phyloP scores from a whole-genome alignment of 306 rosid species.

The Hippophae tibetana region DNA sequence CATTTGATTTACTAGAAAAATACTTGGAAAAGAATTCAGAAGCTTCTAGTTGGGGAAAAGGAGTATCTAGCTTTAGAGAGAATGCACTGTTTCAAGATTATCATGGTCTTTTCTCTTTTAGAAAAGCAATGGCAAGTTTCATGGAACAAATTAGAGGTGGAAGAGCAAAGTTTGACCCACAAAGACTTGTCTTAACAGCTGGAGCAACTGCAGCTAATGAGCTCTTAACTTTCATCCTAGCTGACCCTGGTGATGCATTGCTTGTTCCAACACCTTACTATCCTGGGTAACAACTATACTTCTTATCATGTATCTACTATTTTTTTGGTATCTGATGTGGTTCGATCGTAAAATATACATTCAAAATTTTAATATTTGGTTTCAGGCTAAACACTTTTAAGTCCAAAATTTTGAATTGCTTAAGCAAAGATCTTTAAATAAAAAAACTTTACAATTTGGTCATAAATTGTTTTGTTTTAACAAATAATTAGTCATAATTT shows the following conservation, averaged over 20 bases:
- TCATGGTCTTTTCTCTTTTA: slow-evolving; percentile 67
- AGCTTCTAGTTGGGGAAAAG: slow-evolving; percentile 45
- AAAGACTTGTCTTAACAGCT: slow-evolving; percentile 73
- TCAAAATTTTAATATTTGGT: too few relatives aligned
- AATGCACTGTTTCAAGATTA: slow-evolving; percentile 93
- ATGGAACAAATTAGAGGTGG: slow-evolving; percentile 76
- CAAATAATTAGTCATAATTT: too few relatives aligned
- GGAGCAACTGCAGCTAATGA: slow-evolving; percentile 98
- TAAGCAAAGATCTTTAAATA: too few relatives aligned
- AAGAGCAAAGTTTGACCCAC: slow-evolving; percentile 58
- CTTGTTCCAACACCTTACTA: slow-evolving; percentile 92
- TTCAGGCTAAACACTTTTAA: too few relatives aligned
- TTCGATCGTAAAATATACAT: too few relatives aligned
- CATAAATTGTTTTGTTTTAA: too few relatives aligned
- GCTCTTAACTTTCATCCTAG: slow-evolving; percentile 74
- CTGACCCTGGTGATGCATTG: slow-evolving; percentile 82
- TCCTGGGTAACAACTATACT: slow-evolving; percentile 56
- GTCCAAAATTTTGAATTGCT: too few relatives aligned
- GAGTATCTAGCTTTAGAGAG: slow-evolving; percentile 59
- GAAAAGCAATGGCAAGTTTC: slow-evolving; percentile 86
- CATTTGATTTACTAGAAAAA: slow-evolving; percentile 76
- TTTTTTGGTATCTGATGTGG: too few relatives aligned
- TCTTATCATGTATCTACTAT: too few relatives aligned
- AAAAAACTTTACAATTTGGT: too few relatives aligned
- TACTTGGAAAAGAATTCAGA: slow-evolving; percentile 55